phyloP scores from a whole-genome alignment of 495 filamentous ascomycete species.

The Penicillium verhagenii region DNA sequence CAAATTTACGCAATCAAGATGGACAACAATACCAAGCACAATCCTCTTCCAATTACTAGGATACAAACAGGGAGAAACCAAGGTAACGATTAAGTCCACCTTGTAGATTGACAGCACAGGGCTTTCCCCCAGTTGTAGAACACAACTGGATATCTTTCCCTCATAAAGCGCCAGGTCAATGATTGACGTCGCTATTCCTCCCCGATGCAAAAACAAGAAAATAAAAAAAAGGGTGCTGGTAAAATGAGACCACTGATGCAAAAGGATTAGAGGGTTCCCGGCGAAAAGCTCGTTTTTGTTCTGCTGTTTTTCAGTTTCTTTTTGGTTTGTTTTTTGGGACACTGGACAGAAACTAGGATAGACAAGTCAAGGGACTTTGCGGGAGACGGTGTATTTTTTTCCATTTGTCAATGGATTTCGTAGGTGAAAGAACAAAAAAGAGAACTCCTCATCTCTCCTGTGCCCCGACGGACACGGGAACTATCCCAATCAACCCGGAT shows the following conservation, averaged over 20 bases:
- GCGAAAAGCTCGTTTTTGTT: slow-evolving; percentile 39
- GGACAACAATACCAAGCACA: slow-evolving; percentile 28
- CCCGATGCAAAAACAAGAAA: slow-evolving; percentile 35
- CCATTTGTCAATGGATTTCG: slow-evolving; percentile 24
- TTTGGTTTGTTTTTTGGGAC: slow-evolving; percentile 34
- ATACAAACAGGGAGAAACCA: slow-evolving; percentile 52
- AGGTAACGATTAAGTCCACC: slow-evolving; percentile 63
- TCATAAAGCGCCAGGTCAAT: slow-evolving; percentile 82
- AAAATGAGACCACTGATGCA: slow-evolving; percentile 28
- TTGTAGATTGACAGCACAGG: slow-evolving; percentile 72
- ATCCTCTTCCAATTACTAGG: slow-evolving; percentile 43
- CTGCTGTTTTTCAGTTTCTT: slow-evolving; percentile 40
- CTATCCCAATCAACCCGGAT: slow-evolving; percentile 28
- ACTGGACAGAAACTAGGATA: slow-evolving; percentile 48
- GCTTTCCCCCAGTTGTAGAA: slow-evolving; percentile 77
- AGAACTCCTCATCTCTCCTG: slow-evolving; percentile 19
- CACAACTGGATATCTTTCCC: slow-evolving; percentile 87
- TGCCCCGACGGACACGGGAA: slow-evolving; percentile 12
- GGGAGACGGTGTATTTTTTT: slow-evolving; percentile 23
- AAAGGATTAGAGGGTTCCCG: slow-evolving; percentile 31
- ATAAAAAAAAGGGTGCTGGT: slow-evolving; percentile 28
- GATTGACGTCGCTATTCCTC: slow-evolving; percentile 47
- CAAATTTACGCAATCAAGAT: background rate
- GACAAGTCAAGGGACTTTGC: slow-evolving; percentile 45
- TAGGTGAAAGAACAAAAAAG: slow-evolving; percentile 29